Percentiles rank a stretch among this genome's conserved stretches.
Conservation (phyloP, 371 early-diverging fungal species). For the Nematocida parisii region DNA sequence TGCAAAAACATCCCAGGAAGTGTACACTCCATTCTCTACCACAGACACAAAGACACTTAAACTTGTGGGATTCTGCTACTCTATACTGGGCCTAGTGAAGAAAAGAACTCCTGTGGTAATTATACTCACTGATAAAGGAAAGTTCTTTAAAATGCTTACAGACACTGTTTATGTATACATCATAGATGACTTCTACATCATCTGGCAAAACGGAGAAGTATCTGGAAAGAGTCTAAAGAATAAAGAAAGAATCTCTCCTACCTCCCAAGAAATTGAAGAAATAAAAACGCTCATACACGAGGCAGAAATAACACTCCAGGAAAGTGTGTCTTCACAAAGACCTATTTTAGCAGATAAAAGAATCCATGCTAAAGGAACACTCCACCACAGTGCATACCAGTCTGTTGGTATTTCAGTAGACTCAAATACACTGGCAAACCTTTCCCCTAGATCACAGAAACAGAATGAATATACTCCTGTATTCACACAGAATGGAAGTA, state of each 20-base stretch:
- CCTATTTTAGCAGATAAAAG: conserved; percentile 45
- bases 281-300: conserved; percentile 40
- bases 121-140: conserved; percentile 53
- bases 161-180: conserved; percentile 54
- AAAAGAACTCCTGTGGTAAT: conserved; percentile 59
- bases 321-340: background rate
- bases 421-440: conserved; percentile 29
- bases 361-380: conserved; percentile 3
- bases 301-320: background rate
- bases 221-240: conserved; percentile 19
- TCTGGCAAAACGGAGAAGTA: conserved; percentile 51
- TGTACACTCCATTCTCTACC: conserved; percentile 28
- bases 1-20: conserved; percentile 9
- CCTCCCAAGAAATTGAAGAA: background rate
- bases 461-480: conserved; percentile 14
- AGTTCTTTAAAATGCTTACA: conserved; percentile 59
- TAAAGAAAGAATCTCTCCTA: conserved; percentile 2
- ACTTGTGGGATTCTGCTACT: conserved; percentile 55
- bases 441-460: background rate
- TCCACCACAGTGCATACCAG: conserved; percentile 39
- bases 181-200: conserved; percentile 20
- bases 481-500: conserved; percentile 22
- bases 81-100: conserved; percentile 37
- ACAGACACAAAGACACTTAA: conserved; percentile 52
- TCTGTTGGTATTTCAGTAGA: conserved; percentile 23